These are phyloP conservation scores for Saussurea involucrata DNA, from an alignment of 129 eudicot genomes.

Conservation along the genomic window DNA sequence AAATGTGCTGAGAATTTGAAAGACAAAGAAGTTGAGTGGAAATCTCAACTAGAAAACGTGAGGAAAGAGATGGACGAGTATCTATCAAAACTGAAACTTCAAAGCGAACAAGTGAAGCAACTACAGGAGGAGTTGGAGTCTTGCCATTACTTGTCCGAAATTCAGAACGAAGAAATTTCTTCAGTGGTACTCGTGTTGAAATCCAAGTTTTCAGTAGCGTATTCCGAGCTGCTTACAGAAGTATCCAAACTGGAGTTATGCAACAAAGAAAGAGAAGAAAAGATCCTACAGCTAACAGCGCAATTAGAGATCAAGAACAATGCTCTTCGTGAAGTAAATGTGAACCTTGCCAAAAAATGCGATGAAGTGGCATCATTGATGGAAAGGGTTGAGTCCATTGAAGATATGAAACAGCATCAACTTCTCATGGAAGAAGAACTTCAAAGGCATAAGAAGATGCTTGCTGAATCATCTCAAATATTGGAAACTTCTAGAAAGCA, in stretches of 20 bases:
- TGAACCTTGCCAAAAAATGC: conserved; percentile 25
- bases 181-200: conserved; percentile 39
- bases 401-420: conserved; percentile 23
- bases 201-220: conserved; percentile 41
- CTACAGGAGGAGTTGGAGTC: conserved; percentile 43
- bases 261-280: conserved; percentile 34
- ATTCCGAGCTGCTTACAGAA: conserved; percentile 25
- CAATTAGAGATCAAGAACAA: conserved; percentile 33
- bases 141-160: conserved; percentile 33
- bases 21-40: conserved; percentile 57
- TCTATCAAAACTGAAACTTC: conserved; percentile 32
- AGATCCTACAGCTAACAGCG: conserved; percentile 28
- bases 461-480: conserved; percentile 35
- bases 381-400: conserved; percentile 33
- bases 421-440: conserved; percentile 34
- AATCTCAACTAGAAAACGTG: conserved; percentile 36
- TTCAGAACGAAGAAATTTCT: conserved; percentile 43
- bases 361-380: conserved; percentile 33
- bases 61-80: conserved; percentile 31
- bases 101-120: conserved; percentile 35
- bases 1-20: conserved; percentile 41
- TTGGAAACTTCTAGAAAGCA: conserved; percentile 38
- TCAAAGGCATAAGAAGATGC: conserved; percentile 29
- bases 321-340: conserved; percentile 25
- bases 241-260: conserved; percentile 22